Percentiles rank a stretch among this genome's conserved stretches.
Conservation (phyloP, 2,329 filamentous ascomycete species). For the Alternaria burnsii region DNA sequence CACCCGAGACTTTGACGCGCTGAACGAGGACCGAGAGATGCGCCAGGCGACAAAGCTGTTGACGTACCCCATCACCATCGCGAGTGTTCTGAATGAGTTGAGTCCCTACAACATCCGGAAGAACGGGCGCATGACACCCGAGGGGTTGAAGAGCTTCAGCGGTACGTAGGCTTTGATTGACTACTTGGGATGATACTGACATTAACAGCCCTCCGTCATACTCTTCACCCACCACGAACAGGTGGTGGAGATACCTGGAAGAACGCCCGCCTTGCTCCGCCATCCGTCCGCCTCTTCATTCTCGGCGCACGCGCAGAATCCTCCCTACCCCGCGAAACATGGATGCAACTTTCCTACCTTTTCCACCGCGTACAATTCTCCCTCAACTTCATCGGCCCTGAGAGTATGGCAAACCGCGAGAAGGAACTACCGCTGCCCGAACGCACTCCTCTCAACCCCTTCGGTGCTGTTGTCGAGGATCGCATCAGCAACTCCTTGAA, state of each 20-base stretch:
- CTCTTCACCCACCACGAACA: constrained; percentile 83
- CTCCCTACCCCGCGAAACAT: constrained; percentile 89
- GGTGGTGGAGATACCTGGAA: constrained; percentile 79
- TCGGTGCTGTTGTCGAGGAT: constrained; percentile 92
- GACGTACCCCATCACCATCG: constrained; percentile 92
- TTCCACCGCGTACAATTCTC: constrained; percentile 94
- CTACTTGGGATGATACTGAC: constrained; percentile 14
- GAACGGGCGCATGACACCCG: constrained; percentile 78
- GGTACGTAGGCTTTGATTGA: constrained; percentile 64
- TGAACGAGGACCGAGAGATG: constrained; percentile 90
- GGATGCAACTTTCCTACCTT: constrained; percentile 92
- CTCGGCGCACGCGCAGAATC: constrained; percentile 97
- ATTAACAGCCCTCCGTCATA: constrained; percentile 81
- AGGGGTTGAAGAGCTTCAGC: constrained; percentile 92
- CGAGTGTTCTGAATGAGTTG: constrained; percentile 89
- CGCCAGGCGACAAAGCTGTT: constrained; percentile 90
- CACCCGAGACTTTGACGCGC: constrained; percentile 86
- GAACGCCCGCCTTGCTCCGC: constrained; percentile 82
- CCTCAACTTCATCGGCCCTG: constrained; percentile 92
- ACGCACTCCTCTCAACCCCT: constrained; percentile 86
- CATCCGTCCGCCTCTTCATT: constrained; percentile 90
- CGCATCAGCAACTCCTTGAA: constrained; percentile 89
- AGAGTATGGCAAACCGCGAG: constrained; percentile 94
- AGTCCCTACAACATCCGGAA: constrained; percentile 87
- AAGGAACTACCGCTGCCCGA: constrained; percentile 90